These are phyloP conservation scores for Cyclotella choctawhatcheeana DNA, from an alignment of 108 stramenopile genomes.

Conservation along the genomic window DNA sequence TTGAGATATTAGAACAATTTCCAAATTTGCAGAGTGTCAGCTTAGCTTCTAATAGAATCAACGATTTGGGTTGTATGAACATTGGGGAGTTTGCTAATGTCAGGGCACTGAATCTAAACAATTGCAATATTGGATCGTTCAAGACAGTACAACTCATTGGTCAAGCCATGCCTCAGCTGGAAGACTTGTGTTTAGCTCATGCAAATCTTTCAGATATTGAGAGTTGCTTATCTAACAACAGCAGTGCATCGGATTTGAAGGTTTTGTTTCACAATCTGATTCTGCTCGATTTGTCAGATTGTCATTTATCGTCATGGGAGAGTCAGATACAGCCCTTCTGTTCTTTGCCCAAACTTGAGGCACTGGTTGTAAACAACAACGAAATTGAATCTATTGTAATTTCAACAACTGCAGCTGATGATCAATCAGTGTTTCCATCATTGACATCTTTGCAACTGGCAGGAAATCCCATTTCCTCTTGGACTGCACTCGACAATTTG, in stretches of 20 bases:
- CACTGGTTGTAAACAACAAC: conserved; percentile 85
- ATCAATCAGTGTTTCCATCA: conserved; percentile 42
- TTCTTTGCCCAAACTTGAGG: conserved; percentile 62
- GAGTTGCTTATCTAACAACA: conserved; percentile 6
- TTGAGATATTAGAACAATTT: conserved; percentile 64
- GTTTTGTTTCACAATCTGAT: conserved; percentile 58
- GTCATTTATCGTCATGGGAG: conserved; percentile 68
- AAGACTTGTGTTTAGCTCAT: conserved; percentile 80
- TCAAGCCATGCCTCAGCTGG: conserved; percentile 68
- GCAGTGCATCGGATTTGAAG: conserved; percentile 9
- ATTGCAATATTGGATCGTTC: conserved; percentile 62
- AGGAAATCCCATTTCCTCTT: conserved; percentile 62
- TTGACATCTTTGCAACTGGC: conserved; percentile 72
- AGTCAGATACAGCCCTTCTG: conserved; percentile 60
- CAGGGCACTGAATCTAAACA: conserved; percentile 66
- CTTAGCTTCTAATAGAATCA: conserved; percentile 77
- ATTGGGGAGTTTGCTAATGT: conserved; percentile 33
- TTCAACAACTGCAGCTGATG: not conserved
- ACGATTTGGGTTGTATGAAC: conserved; percentile 45
- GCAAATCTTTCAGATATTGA: conserved; percentile 67
- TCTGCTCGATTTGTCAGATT: conserved; percentile 75
- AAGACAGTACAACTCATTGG: conserved; percentile 57
- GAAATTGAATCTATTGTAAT: conserved; percentile 42
- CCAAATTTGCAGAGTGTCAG: conserved; percentile 63
- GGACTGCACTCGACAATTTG: conserved; percentile 73